Percentiles rank a stretch among this genome's conserved stretches.
These are phyloP conservation scores for Cucumis sativus DNA, from an alignment of 306 rosid genomes.

Conservation along the genomic window DNA sequence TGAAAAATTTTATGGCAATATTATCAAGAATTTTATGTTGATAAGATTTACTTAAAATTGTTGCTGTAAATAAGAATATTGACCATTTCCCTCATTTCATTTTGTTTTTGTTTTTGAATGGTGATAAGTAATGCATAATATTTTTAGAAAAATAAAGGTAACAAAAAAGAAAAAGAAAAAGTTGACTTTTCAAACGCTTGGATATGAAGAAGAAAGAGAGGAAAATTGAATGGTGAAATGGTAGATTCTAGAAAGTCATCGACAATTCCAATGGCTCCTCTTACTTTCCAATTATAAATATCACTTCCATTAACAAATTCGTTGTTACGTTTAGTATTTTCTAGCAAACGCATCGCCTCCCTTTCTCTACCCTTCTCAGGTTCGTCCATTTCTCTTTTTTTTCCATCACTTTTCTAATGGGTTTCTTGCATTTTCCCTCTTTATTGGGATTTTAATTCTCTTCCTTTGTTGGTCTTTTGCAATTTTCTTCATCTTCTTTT, in stretches of 20 bases:
- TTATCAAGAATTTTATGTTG: too few species aligned
- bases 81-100: too few species aligned
- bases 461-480: not conserved
- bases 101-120: too few species aligned
- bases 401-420: not conserved
- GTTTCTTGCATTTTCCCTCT: not conserved
- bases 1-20: too few species aligned
- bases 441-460: not conserved
- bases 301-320: not conserved
- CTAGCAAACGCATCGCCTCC: not conserved
- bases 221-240: not conserved
- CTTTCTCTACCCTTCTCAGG: not conserved
- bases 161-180: too few species aligned
- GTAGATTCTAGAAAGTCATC: conserved; percentile 52
- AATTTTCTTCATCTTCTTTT: not conserved
- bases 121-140: too few species aligned
- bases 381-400: not conserved
- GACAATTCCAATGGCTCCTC: conserved; percentile 7
- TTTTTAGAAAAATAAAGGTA: too few species aligned
- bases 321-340: not conserved
- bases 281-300: not conserved
- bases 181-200: not conserved
- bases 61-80: too few species aligned
- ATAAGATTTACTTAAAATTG: too few species aligned
- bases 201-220: not conserved